phyloP scores from a whole-genome alignment of 441 rosid genomes.

The Syzygium malaccense region DNA sequence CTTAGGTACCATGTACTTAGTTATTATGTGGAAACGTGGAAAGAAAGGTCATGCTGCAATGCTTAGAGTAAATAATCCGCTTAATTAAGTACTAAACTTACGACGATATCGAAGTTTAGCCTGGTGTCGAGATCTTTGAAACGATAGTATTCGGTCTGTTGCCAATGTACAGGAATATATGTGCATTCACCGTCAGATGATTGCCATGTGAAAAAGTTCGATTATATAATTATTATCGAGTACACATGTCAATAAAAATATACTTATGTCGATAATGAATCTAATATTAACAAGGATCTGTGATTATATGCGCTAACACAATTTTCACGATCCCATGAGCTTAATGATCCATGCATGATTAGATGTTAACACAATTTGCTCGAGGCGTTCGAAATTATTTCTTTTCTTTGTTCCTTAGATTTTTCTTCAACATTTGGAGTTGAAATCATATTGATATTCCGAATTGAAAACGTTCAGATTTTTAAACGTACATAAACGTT shows the following conservation, averaged over 20 bases:
- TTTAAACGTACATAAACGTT: not conserved
- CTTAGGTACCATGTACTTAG: not conserved
- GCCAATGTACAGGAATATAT: not conserved
- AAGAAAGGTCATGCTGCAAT: not conserved
- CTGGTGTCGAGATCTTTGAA: not conserved
- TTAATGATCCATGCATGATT: not conserved
- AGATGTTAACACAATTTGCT: not conserved
- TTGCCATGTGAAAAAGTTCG: not conserved
- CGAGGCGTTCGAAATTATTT: not conserved
- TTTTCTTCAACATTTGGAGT: not conserved
- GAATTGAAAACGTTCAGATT: not conserved
- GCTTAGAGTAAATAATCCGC: not conserved
- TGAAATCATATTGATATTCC: not conserved
- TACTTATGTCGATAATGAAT: not conserved
- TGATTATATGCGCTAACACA: too few relatives aligned
- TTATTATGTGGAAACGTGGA: not conserved
- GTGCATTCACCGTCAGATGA: not conserved
- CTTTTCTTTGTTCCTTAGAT: not conserved
- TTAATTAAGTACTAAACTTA: not conserved
- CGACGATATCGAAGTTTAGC: not conserved
- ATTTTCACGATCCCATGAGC: too few relatives aligned
- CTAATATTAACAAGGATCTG: not conserved
- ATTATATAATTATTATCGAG: fast-evolving
- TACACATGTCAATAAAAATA: not conserved
- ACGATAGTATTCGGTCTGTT: not conserved